Percentiles rank a stretch among this genome's conserved stretches.
Conservation (phyloP, 768 basidiomycete species). For the Xanthoconium stramineum region DNA sequence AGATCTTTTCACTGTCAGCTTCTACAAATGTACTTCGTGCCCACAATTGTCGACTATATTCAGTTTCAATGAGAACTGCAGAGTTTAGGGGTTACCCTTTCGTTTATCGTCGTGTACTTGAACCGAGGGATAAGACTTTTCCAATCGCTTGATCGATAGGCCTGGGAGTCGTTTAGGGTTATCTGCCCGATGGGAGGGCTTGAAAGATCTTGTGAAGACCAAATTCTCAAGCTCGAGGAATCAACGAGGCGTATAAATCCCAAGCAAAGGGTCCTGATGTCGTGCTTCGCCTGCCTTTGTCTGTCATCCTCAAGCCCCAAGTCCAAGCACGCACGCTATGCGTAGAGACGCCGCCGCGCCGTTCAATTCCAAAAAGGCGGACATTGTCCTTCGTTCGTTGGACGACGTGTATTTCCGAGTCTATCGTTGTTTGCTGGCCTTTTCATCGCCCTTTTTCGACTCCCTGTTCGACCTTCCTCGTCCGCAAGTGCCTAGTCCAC, state of each 20-base stretch:
- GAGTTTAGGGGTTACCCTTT: neutral
- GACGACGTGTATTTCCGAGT: conserved; percentile 34
- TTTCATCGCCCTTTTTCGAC: conserved; percentile 31
- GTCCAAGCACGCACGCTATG: conserved; percentile 11
- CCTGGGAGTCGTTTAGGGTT: conserved; percentile 7
- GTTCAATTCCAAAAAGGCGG: conserved; percentile 46
- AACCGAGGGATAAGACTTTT: neutral
- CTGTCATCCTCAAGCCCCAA: neutral
- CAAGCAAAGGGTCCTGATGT: neutral
- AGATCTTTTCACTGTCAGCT: no score
- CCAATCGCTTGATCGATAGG: neutral
- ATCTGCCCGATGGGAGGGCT: neutral
- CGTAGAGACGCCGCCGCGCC: conserved; percentile 30
- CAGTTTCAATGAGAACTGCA: conserved; percentile 5
- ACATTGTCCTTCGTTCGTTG: conserved; percentile 50
- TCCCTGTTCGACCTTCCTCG: conserved; percentile 33
- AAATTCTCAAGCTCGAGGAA: conserved; percentile 3
- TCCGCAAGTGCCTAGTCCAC: conserved; percentile 2
- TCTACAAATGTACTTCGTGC: neutral
- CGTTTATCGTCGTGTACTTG: neutral
- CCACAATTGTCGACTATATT: neutral
- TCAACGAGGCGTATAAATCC: conserved; percentile 8
- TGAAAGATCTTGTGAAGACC: neutral
- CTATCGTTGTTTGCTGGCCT: conserved; percentile 24
- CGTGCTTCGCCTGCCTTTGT: neutral